phyloP scores from a whole-genome alignment of 352 stramenopile genomes.

The Phytophthora lateralis region DNA sequence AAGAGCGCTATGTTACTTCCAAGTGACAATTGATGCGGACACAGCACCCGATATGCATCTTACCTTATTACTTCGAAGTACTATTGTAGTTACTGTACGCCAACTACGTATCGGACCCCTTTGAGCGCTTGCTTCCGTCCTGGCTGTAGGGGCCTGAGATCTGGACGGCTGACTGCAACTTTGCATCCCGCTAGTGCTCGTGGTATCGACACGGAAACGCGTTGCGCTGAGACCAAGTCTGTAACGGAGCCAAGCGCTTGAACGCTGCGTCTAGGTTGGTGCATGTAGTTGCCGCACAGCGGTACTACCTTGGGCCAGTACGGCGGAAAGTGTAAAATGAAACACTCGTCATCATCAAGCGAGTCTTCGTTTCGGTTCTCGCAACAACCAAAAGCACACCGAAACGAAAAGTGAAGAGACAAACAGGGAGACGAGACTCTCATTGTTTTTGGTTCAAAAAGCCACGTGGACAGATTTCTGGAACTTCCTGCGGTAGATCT shows the following conservation, averaged over 20 bases:
- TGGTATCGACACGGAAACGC: neutral
- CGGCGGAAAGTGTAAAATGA: slow-evolving; percentile 21
- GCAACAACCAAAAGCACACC: slow-evolving; percentile 13
- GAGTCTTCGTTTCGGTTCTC: slow-evolving; percentile 25
- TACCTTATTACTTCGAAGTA: too few relatives aligned
- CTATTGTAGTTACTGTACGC: too few relatives aligned
- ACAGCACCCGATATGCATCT: too few relatives aligned
- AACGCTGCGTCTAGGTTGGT: slow-evolving; percentile 16
- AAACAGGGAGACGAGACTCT: slow-evolving; percentile 26
- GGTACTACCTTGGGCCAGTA: slow-evolving; percentile 16
- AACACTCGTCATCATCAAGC: slow-evolving; percentile 9
- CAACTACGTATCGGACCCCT: too few relatives aligned
- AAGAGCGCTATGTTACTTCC: too few relatives aligned
- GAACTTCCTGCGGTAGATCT: too few relatives aligned
- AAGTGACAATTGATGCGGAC: too few relatives aligned
- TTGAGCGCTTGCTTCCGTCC: too few relatives aligned
- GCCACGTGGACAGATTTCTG: slow-evolving; percentile 8
- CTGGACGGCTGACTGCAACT: neutral
- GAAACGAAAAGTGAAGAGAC: slow-evolving; percentile 19
- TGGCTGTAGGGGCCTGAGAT: neutral
- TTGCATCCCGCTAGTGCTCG: neutral
- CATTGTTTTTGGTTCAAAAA: slow-evolving; percentile 20
- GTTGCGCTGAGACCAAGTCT: too few relatives aligned
- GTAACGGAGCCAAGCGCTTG: slow-evolving; percentile 8
- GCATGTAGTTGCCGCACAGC: neutral